Evolutionary conservation across 2,329 filamentous ascomycete species (phyloP).

Genomic region (Xylaria sp.): DNA sequence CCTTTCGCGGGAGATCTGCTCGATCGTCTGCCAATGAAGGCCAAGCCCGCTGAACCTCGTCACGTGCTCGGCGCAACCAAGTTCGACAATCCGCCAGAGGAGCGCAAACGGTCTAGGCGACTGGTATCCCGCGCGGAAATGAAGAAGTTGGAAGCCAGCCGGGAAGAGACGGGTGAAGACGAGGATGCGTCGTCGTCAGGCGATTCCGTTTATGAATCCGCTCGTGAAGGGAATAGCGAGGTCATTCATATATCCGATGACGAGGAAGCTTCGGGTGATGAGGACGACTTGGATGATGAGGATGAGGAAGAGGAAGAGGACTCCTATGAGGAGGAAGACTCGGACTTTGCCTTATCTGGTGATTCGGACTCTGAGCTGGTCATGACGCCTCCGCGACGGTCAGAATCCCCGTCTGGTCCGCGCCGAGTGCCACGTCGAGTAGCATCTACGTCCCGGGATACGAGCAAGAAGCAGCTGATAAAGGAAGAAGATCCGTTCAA

Average conservation of each 20-base stretch:
- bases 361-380: conserved; percentile 23
- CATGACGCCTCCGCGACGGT: conserved; percentile 18
- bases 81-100: conserved; percentile 11
- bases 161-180: conserved; percentile 1
- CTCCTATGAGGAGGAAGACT: conserved; percentile 19
- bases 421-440: conserved; percentile 20
- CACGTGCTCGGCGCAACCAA: conserved; percentile 4
- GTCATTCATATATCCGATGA: neutral
- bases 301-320: conserved; percentile 1
- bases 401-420: conserved; percentile 19
- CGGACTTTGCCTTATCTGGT: conserved; percentile 23
- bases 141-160: neutral
- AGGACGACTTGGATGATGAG: neutral
- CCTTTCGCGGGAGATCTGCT: conserved; percentile 13
- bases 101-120: conserved; percentile 12
- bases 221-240: conserved; percentile 9
- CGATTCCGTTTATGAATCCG: conserved; percentile 13
- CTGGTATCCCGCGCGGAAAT: conserved; percentile 9
- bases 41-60: conserved; percentile 11
- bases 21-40: conserved; percentile 14
- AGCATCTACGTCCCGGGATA: conserved; percentile 20
- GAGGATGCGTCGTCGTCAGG: conserved; percentile 1
- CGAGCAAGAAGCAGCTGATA: conserved; percentile 14
- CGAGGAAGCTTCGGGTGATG: no score
- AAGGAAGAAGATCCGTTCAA: conserved; percentile 2